phyloP scores from a whole-genome alignment of 192 early-diverging fungal genomes.

The Coemansia sp. region DNA sequence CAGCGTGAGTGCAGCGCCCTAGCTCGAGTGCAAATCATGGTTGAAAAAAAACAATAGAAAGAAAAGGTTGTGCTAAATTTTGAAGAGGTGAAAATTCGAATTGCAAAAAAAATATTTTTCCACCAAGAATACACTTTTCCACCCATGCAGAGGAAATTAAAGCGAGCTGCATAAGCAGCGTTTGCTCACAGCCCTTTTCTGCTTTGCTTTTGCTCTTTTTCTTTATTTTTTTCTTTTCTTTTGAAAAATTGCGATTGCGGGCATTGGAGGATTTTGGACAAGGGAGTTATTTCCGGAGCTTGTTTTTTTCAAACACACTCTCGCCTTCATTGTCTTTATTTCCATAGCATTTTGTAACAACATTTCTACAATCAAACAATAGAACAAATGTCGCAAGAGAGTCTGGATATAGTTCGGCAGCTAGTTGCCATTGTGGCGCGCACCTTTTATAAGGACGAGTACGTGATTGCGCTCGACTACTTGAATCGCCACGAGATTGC shows the following conservation, averaged over 20 bases:
- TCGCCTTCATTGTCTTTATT: background rate
- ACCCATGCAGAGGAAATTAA: too few relatives aligned
- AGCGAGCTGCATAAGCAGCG: background rate
- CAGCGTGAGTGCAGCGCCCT: background rate
- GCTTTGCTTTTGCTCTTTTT: background rate
- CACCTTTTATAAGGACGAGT: constrained; percentile 78
- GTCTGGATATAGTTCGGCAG: constrained; percentile 56
- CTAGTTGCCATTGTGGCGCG: constrained; percentile 76
- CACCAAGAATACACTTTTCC: too few relatives aligned
- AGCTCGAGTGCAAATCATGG: constrained; percentile 1
- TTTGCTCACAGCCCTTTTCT: too few relatives aligned
- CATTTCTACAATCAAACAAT: background rate
- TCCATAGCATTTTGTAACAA: background rate
- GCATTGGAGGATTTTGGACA: background rate
- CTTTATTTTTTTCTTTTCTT: background rate
- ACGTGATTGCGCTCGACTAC: constrained; percentile 80
- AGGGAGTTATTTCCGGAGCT: background rate
- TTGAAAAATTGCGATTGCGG: background rate
- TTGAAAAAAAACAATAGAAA: background rate
- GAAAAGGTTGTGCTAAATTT: background rate
- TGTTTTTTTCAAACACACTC: background rate
- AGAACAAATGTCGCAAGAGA: constrained; percentile 31
- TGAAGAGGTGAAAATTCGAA: background rate
- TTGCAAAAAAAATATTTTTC: background rate
- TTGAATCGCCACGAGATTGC: constrained; percentile 70